These are phyloP conservation scores for Castanea crenata DNA, from an alignment of 306 rosid species.

Conservation along the genomic window DNA sequence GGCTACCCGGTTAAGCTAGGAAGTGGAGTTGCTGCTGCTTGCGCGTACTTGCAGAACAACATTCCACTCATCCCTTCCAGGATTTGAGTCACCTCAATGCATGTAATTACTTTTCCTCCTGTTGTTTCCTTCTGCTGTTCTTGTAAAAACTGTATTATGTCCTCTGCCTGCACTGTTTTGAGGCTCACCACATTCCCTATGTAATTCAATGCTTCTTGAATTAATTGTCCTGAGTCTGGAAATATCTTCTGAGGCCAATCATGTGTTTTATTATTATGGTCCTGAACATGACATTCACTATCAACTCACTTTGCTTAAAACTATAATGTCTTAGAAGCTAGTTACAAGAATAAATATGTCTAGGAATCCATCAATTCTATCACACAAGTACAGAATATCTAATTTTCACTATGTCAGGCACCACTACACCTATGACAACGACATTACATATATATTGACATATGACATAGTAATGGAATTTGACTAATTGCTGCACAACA, in stretches of 20 bases:
- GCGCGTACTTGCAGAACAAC: constrained; percentile 74
- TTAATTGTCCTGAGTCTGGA: constrained; percentile 6
- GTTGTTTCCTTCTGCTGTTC: constrained; percentile 30
- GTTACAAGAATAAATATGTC: neutral
- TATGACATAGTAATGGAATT: too few relatives aligned
- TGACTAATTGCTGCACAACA: too few relatives aligned
- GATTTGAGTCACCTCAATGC: constrained; percentile 51
- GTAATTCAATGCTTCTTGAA: constrained; percentile 27
- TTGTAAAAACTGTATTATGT: constrained; percentile 52
- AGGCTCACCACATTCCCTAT: constrained; percentile 37
- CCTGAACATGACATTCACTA: constrained; percentile 12
- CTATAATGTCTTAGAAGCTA: neutral
- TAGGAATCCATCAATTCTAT: too few relatives aligned
- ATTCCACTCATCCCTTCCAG: constrained; percentile 89
- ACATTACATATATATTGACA: too few relatives aligned
- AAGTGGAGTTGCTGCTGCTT: constrained; percentile 95
- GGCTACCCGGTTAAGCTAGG: constrained; percentile 96
- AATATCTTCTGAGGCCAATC: neutral
- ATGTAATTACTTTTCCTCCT: constrained; percentile 34
- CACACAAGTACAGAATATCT: too few relatives aligned
- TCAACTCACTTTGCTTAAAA: neutral
- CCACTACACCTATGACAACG: too few relatives aligned
- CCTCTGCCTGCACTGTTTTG: constrained; percentile 35
- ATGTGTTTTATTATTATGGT: neutral
- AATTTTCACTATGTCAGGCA: too few relatives aligned